Base-by-base conservation (phyloP, 352 stramenopile species). In the Pythium brassicae region DNA sequence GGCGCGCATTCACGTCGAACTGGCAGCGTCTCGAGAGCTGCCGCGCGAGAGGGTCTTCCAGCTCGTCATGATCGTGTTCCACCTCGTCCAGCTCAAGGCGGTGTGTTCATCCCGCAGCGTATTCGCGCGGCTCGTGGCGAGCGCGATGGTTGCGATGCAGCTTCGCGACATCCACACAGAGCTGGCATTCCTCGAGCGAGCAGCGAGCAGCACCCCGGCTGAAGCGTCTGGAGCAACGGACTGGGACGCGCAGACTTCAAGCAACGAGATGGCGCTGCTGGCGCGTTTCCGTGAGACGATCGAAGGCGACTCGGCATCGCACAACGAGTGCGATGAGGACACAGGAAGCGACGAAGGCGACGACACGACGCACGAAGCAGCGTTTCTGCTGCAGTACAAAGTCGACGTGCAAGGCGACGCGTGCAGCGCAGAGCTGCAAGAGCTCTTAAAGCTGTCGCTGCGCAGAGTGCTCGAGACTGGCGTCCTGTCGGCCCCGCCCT, bases 111-210 rank as follows among this genome's bases (percentile, higher is more conserved):
- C 34, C 14, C 12, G 17, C 4, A 56, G 37, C 35, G n/a, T 56
- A 8, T 37, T 48, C 23, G 25, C 23, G 2, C 50, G 50, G 2
- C 50, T 56, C 23, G 37, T 48, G 8, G 50, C 50, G 22, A 49
- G 50, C 9, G 6, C 23, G 32, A 37, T 19, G 9, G 40, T 56
- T 17, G 17, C 37, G 17, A 35, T 19, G 15, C 23, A 42, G 22
- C n/a, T 56, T 20, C 50, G 23, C 14, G 50, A 56, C n/a, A 22
- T 47, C 35, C 50, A 56, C 22, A 39, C 49, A 4, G 49, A 55
- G 20, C 8, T 44, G 8, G n/a, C 49, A 10, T 55, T 45, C 20
- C 35, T 55, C 8, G 12, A 55, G 32, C 49, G 10, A 44, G 25
- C 17, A 11, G 1, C n/a, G n/a, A 43, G 15, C 37, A 20, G 12